phyloP scores from a whole-genome alignment of 148 eudicot species.

The Rhododendron simsii region DNA sequence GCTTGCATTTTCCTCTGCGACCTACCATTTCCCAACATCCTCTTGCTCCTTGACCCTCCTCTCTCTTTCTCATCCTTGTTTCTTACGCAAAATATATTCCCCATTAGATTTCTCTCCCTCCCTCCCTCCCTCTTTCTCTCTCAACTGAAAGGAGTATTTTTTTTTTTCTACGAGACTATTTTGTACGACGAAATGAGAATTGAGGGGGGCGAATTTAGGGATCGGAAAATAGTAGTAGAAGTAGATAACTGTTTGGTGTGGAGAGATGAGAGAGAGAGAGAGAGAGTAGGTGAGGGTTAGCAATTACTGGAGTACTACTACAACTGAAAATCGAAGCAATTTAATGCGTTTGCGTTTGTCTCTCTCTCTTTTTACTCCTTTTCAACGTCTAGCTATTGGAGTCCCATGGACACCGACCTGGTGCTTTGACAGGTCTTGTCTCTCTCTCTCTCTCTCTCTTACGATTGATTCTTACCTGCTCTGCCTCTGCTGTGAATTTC shows the following conservation, averaged over 20 bases:
- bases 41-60: constrained; percentile 43
- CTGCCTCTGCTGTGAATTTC: not conserved
- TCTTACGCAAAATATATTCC: constrained; percentile 63
- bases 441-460: not conserved
- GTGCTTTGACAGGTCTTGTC: not conserved
- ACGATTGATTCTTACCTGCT: not conserved
- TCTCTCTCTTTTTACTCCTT: not conserved
- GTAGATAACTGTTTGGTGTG: not conserved
- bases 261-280: not conserved
- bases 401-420: not conserved
- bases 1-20: constrained; percentile 51
- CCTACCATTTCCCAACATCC: constrained; percentile 41
- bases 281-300: not conserved
- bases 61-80: constrained; percentile 44
- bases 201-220: not conserved
- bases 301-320: not conserved
- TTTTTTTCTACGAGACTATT: too few relatives aligned
- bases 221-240: not conserved
- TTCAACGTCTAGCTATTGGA: not conserved
- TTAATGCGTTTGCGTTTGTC: not conserved
- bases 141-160: too few relatives aligned
- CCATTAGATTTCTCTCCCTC: constrained; percentile 35
- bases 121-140: not conserved
- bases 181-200: not conserved
- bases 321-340: not conserved